A percentile compares a stretch with the other conserved stretches of the same genome.
Evolutionary conservation across 2,329 filamentous ascomycete genomes (phyloP).

Genomic region (Penicillium italicum): DNA sequence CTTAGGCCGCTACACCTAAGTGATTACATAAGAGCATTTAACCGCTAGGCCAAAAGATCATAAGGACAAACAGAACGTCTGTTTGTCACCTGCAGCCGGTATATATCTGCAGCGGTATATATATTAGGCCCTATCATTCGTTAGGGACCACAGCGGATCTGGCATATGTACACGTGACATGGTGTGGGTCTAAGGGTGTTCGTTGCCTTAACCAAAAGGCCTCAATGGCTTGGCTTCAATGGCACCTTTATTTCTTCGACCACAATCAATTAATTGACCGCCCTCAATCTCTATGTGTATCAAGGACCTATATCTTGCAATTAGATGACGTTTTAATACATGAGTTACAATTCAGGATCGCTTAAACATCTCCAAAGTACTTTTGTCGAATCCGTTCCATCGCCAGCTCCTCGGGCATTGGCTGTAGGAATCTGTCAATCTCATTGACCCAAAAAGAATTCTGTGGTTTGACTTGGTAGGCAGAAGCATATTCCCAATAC

Average conservation of each 20-base stretch:
- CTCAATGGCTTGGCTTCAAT: rapidly evolving
- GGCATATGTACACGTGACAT: background rate
- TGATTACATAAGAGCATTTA: too few species aligned
- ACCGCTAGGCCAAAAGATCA: too few species aligned
- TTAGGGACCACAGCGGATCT: too few species aligned
- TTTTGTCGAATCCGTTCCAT: too few species aligned
- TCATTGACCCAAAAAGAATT: conserved; percentile 40
- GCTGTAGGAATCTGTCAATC: conserved; percentile 42
- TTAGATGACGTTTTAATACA: too few species aligned
- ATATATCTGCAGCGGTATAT: too few species aligned
- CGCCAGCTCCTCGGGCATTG: conserved; percentile 11
- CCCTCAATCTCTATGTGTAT: background rate
- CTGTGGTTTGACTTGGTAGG: conserved; percentile 41
- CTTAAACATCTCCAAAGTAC: too few species aligned
- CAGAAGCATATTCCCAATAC: conserved; percentile 37
- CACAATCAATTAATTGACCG: background rate
- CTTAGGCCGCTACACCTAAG: too few species aligned
- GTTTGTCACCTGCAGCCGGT: too few species aligned
- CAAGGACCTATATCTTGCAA: background rate
- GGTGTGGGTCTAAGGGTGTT: background rate
- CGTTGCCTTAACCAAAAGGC: background rate
- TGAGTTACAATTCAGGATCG: too few species aligned
- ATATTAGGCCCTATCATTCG: too few species aligned
- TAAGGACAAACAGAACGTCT: too few species aligned
- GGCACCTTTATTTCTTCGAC: background rate